Percentiles rank a stretch among this genome's conserved stretches.
Evolutionary conservation across 2,329 filamentous ascomycete species (phyloP).

Genomic region (Lojkania enalia): DNA sequence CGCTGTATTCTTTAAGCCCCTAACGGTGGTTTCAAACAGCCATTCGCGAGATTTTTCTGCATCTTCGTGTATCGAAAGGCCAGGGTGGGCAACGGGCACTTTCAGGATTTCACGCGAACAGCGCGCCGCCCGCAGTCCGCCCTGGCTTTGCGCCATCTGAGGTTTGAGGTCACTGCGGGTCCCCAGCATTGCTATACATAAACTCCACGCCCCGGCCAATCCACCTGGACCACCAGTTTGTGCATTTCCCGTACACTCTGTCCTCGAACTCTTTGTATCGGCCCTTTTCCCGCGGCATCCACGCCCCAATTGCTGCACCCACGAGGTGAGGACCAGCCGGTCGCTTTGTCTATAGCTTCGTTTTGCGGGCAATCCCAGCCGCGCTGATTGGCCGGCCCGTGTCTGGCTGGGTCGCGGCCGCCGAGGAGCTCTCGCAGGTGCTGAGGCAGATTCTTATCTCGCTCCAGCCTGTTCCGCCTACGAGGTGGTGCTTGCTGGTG

Average conservation of each 20-base stretch:
- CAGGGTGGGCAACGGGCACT: slow-evolving; percentile 4
- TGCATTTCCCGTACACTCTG: slow-evolving; percentile 5
- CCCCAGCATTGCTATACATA: slow-evolving; percentile 32
- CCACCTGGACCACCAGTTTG: slow-evolving; percentile 14
- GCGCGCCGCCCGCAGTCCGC: slow-evolving; percentile 1
- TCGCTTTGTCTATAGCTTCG: slow-evolving; percentile 25
- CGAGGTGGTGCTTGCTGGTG: slow-evolving; percentile 9
- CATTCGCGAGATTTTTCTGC: background rate
- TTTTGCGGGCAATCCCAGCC: slow-evolving; percentile 16
- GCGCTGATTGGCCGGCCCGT: slow-evolving; percentile 6
- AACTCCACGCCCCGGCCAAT: slow-evolving; percentile 21
- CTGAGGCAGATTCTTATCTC: slow-evolving; percentile 8
- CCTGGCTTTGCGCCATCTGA: slow-evolving; percentile 14
- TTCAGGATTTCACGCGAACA: slow-evolving; percentile 10
- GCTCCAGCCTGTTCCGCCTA: slow-evolving; percentile 11
- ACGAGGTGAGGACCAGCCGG: slow-evolving; percentile 18
- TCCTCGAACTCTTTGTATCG: slow-evolving; percentile 6
- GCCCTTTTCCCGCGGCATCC: background rate
- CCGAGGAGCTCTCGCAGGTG: slow-evolving; percentile 20
- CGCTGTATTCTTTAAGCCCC: slow-evolving; percentile 10
- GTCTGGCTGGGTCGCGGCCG: slow-evolving; percentile 12
- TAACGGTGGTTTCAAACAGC: slow-evolving; percentile 15
- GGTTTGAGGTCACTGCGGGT: slow-evolving; percentile 19
- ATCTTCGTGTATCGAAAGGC: background rate
- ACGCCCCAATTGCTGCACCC: slow-evolving; percentile 17